Evolutionary conservation across 208 protist species (phyloP).

Genomic region (Trypanosomatidae sp.): DNA sequence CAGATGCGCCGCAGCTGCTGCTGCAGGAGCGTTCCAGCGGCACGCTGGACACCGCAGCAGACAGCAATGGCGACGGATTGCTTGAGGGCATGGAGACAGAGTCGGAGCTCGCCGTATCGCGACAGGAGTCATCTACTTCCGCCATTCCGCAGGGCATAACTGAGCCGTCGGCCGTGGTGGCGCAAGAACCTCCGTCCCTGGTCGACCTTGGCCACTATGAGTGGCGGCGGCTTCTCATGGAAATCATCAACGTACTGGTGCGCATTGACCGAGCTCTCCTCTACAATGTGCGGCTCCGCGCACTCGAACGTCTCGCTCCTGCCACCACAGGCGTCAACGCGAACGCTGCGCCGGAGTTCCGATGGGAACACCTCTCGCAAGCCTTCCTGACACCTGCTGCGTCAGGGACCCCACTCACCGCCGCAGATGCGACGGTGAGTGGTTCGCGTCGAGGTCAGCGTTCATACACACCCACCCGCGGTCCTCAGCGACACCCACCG

Average conservation of each 20-base stretch:
- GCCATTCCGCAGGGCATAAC: neutral
- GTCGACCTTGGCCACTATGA: conserved; percentile 34
- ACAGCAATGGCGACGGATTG: conserved; percentile 7
- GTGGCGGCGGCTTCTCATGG: conserved; percentile 50
- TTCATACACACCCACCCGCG: neutral
- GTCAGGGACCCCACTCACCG: neutral
- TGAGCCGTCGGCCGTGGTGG: neutral
- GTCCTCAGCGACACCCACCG: conserved; percentile 1
- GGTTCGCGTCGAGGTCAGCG: neutral
- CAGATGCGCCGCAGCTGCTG: neutral
- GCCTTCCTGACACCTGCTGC: conserved; percentile 2
- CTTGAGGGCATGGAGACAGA: conserved; percentile 6
- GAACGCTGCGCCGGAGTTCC: conserved; percentile 12
- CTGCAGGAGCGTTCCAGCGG: neutral
- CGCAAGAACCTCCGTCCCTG: neutral
- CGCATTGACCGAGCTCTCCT: conserved; percentile 45
- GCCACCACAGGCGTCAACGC: neutral
- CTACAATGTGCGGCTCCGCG: conserved; percentile 17
- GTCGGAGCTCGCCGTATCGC: neutral
- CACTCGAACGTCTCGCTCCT: conserved; percentile 4
- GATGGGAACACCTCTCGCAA: conserved; percentile 31
- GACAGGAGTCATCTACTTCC: conserved; percentile 10
- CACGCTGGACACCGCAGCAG: neutral
- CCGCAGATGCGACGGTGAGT: neutral
- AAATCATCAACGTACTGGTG: conserved; percentile 54